Percentiles rank a stretch among this genome's conserved stretches.
These are phyloP conservation scores for Saccharum spontaneum DNA, from an alignment of 176 grass and related monocot species.

Conservation along the genomic window DNA sequence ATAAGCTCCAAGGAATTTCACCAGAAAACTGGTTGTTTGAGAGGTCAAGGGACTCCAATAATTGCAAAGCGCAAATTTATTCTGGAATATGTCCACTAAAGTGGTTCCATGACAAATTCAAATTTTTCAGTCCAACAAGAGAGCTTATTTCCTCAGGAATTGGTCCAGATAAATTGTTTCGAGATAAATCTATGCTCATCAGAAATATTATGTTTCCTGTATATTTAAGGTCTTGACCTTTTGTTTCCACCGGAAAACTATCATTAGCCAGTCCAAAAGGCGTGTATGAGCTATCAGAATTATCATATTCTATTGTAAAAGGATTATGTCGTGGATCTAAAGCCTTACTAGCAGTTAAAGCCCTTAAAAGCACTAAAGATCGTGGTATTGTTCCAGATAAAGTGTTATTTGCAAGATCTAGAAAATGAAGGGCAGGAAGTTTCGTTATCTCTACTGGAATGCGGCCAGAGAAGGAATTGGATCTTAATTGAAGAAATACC, in stretches of 20 bases:
- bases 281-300: too few relatives aligned
- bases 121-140: background rate
- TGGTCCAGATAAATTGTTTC: background rate
- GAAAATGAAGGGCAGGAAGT: background rate
- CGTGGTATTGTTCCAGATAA: background rate
- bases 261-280: too few relatives aligned
- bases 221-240: background rate
- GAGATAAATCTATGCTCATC: background rate
- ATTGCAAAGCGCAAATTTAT: background rate
- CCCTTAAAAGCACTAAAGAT: background rate
- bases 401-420: background rate
- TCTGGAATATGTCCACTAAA: background rate
- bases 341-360: background rate
- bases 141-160: background rate
- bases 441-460: background rate
- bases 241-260: background rate
- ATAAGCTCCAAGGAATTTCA: background rate
- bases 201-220: background rate
- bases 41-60: background rate
- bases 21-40: background rate
- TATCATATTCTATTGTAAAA: background rate
- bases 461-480: background rate
- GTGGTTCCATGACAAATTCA: background rate
- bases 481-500: background rate
- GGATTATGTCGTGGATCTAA: background rate